Percentiles rank a stretch among this genome's conserved stretches.
Evolutionary conservation across 495 filamentous ascomycete genomes (phyloP).

Genomic region (Penicillium longicatenatum): DNA sequence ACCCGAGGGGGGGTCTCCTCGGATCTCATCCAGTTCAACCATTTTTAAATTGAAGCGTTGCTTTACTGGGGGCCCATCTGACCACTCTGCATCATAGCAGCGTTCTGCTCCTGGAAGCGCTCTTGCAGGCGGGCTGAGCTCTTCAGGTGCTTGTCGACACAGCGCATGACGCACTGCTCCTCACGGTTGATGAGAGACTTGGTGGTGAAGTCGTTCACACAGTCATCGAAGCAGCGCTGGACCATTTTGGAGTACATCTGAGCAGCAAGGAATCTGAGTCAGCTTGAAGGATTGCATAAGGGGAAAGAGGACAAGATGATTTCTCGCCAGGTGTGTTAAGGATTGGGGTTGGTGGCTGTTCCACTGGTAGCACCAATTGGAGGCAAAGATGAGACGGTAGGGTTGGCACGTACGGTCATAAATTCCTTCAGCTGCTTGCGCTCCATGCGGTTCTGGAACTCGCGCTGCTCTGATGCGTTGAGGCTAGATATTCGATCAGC

Average conservation of each 20-base stretch:
- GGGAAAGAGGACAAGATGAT: not conserved
- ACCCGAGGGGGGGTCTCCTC: not conserved
- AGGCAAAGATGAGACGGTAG: not conserved
- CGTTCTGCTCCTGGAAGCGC: slow-evolving; percentile 93
- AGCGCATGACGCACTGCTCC: slow-evolving; percentile 86
- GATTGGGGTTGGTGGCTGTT: not conserved
- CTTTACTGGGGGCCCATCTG: slow-evolving; percentile 46
- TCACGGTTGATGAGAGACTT: slow-evolving; percentile 86
- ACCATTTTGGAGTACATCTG: slow-evolving; percentile 98
- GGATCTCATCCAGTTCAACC: not conserved
- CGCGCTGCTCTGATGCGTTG: slow-evolving; percentile 79
- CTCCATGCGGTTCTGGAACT: slow-evolving; percentile 90
- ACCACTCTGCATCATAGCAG: slow-evolving; percentile 77
- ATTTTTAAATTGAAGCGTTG: slow-evolving; percentile 1
- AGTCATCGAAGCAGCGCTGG: slow-evolving; percentile 93
- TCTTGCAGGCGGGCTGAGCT: slow-evolving; percentile 81
- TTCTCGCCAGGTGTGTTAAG: not conserved
- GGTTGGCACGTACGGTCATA: slow-evolving; percentile 71
- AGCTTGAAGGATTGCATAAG: not conserved
- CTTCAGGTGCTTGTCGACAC: slow-evolving; percentile 94
- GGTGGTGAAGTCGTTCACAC: slow-evolving; percentile 97
- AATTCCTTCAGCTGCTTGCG: slow-evolving; percentile 98
- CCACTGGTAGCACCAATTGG: not conserved
- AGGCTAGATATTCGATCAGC: slow-evolving; percentile 47
- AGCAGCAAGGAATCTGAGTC: slow-evolving; percentile 2